A percentile compares a stretch with the other conserved stretches of the same genome.
These are phyloP conservation scores for Geotrichum aggregatum DNA, from an alignment of 1,139 yeast genomes.

Conservation along the genomic window DNA sequence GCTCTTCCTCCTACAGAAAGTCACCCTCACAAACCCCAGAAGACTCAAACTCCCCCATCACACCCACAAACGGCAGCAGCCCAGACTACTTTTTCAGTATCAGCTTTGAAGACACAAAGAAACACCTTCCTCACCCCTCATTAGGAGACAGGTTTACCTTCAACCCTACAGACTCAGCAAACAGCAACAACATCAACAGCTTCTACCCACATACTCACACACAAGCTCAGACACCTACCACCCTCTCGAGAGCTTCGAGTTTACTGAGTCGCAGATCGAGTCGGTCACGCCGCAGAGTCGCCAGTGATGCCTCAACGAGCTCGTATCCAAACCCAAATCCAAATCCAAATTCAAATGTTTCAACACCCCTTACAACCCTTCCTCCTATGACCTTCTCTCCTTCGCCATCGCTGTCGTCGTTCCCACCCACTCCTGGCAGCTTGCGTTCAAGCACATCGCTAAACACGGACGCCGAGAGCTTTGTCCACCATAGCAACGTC, in stretches of 20 bases:
- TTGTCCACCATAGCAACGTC: no score
- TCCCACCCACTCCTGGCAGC: neutral
- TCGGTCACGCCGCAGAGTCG: neutral
- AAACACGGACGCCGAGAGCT: neutral
- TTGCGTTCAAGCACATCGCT: neutral
- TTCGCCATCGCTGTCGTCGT: neutral
- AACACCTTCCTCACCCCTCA: neutral
- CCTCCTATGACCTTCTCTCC: constrained; percentile 1
- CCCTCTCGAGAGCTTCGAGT: constrained; percentile 14
- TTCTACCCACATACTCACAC: neutral
- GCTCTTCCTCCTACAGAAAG: constrained; percentile 17
- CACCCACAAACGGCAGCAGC: constrained; percentile 2
- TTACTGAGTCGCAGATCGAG: constrained; percentile 3
- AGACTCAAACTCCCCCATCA: neutral
- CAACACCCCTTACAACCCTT: neutral
- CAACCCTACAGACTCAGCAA: neutral
- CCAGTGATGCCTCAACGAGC: neutral
- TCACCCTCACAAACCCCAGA: constrained; percentile 3
- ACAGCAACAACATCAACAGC: neutral
- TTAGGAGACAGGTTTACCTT: neutral
- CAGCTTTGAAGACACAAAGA: constrained; percentile 27
- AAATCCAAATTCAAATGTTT: neutral
- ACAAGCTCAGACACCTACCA: neutral
- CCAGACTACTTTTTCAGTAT: constrained; percentile 32
- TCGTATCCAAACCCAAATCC: neutral